These are phyloP conservation scores for Sanguinoderma infundibulare DNA, from an alignment of 1,284 basidiomycete genomes.

Conservation along the genomic window DNA sequence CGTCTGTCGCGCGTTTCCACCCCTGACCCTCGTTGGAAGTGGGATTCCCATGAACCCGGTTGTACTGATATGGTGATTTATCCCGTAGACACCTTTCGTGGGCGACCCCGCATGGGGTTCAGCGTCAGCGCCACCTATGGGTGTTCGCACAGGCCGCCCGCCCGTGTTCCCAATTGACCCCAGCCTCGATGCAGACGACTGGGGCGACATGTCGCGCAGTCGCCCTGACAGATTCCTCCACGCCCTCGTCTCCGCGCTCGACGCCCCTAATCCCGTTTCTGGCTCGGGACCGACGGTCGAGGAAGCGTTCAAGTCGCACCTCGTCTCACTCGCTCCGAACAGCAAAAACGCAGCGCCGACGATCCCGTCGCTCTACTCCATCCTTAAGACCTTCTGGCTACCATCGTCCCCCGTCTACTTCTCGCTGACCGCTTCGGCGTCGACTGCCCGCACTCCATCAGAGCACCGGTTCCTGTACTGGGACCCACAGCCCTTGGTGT, in stretches of 20 bases:
- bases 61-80: slow-evolving; percentile 4
- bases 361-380: slow-evolving; percentile 70
- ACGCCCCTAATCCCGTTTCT: slow-evolving; percentile 60
- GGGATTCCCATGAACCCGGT: not conserved
- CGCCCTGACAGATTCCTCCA: slow-evolving; percentile 60
- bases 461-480: slow-evolving; percentile 78
- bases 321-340: slow-evolving; percentile 58
- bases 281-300: slow-evolving; percentile 62
- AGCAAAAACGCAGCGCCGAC: slow-evolving; percentile 46
- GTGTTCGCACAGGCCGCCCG: slow-evolving; percentile 26
- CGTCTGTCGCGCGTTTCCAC: not conserved
- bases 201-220: slow-evolving; percentile 57
- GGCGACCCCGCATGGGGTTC: slow-evolving; percentile 28
- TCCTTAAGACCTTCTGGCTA: slow-evolving; percentile 79
- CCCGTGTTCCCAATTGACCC: slow-evolving; percentile 51
- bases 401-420: slow-evolving; percentile 76
- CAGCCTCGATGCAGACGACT: slow-evolving; percentile 58
- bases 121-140: slow-evolving; percentile 40
- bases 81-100: slow-evolving; percentile 22
- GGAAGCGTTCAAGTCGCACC: slow-evolving; percentile 74
- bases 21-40: not conserved
- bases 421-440: slow-evolving; percentile 70
- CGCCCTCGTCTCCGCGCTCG: slow-evolving; percentile 55
- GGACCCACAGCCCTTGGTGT: slow-evolving; percentile 77
- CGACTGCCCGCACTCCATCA: slow-evolving; percentile 64